A percentile compares a stretch with the other conserved stretches of the same genome.
phyloP scores from a whole-genome alignment of 306 rosid species.

The Ammopiptanthus mongolicus region DNA sequence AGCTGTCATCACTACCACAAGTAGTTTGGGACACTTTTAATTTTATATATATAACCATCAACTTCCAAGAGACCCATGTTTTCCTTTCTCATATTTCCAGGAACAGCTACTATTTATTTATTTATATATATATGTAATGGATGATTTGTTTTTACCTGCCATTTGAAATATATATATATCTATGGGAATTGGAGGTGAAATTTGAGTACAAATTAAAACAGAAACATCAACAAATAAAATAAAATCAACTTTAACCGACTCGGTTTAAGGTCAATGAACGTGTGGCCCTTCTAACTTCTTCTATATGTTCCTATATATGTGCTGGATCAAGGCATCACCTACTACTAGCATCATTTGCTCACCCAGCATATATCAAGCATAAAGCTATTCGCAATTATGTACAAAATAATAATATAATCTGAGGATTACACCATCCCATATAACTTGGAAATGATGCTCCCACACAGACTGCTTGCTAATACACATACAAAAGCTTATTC shows the following conservation, averaged over 20 bases:
- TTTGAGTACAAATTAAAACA: background rate
- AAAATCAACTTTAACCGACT: background rate
- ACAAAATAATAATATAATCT: slow-evolving; percentile 12
- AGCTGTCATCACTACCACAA: slow-evolving; percentile 18
- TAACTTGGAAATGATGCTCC: slow-evolving; percentile 58
- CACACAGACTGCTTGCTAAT: slow-evolving; percentile 52
- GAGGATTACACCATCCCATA: slow-evolving; percentile 40
- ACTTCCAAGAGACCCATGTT: background rate
- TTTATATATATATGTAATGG: background rate
- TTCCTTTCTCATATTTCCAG: background rate
- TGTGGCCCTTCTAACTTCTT: background rate
- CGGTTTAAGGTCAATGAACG: background rate
- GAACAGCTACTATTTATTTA: background rate
- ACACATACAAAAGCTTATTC: slow-evolving; percentile 45
- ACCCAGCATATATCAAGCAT: slow-evolving; percentile 29
- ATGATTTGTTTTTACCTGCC: background rate
- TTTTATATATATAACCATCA: background rate
- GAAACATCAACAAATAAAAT: background rate
- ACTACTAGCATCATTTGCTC: slow-evolving; percentile 13
- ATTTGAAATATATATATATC: background rate
- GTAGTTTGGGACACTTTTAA: background rate
- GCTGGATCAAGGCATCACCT: slow-evolving; percentile 20
- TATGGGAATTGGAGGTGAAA: background rate
- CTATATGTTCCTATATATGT: background rate
- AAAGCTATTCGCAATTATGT: slow-evolving; percentile 12